Evolutionary conservation across 805 yeast species (phyloP).

Genomic region (Jamesozyma gamospora): DNA sequence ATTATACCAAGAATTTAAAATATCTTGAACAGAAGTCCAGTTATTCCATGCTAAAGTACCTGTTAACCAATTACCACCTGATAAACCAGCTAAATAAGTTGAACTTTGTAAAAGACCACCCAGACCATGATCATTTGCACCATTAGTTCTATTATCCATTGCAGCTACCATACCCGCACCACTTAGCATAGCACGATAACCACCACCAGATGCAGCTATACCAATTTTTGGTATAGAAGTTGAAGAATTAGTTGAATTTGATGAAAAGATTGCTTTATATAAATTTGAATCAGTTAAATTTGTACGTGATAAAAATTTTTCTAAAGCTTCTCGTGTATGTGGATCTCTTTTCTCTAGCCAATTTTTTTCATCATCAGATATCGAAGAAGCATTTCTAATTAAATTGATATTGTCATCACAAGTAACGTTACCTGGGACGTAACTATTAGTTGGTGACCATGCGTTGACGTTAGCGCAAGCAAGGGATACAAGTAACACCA

Average conservation of each 20-base stretch:
- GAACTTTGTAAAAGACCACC: constrained; percentile 68
- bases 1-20: constrained; percentile 31
- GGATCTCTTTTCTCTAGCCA: constrained; percentile 43
- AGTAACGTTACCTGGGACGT: constrained; percentile 48
- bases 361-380: constrained; percentile 37
- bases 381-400: constrained; percentile 36
- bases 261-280: constrained; percentile 14
- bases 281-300: constrained; percentile 13
- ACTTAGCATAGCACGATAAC: constrained; percentile 77
- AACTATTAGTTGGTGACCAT: constrained; percentile 39
- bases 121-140: constrained; percentile 44
- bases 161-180: constrained; percentile 84
- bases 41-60: constrained; percentile 60
- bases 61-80: constrained; percentile 81
- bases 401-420: constrained; percentile 38
- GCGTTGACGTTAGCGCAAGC: constrained; percentile 7
- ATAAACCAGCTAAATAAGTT: constrained; percentile 64
- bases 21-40: constrained; percentile 60
- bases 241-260: constrained; percentile 13
- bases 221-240: constrained; percentile 38
- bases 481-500: constrained; percentile 5
- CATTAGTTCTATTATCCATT: constrained; percentile 62
- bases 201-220: constrained; percentile 73
- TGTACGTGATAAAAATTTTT: constrained; percentile 37
- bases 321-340: constrained; percentile 36